phyloP scores from a whole-genome alignment of 306 rosid genomes.

The Nissolia schottii region DNA sequence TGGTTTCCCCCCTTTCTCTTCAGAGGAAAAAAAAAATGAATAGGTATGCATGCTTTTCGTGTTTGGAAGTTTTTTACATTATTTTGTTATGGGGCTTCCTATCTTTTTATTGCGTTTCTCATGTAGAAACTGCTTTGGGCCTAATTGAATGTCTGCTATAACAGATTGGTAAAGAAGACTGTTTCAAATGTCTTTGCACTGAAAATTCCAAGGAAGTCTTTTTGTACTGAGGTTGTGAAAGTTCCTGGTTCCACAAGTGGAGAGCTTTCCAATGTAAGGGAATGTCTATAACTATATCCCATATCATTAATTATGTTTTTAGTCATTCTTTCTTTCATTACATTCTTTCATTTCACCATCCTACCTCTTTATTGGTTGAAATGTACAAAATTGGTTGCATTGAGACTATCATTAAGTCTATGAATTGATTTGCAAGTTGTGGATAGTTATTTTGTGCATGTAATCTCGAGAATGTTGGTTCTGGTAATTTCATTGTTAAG shows the following conservation, averaged over 20 bases:
- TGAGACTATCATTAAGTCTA: not conserved
- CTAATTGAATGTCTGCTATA: constrained; percentile 11
- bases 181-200: constrained; percentile 31
- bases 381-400: not conserved
- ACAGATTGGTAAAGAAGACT: constrained; percentile 53
- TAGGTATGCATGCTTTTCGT: no score
- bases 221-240: constrained; percentile 43
- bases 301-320: not conserved
- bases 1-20: no score
- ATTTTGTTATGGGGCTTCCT: not conserved
- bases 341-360: not conserved
- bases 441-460: not conserved
- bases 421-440: not conserved
- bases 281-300: not conserved
- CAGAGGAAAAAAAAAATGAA: no score
- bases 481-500: not conserved
- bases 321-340: not conserved
- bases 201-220: constrained; percentile 36
- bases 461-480: not conserved
- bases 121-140: not conserved
- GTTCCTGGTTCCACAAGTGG: constrained; percentile 35
- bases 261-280: constrained; percentile 38
- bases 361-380: not conserved
- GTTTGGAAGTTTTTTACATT: no score
- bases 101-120: not conserved